Base-by-base conservation (phyloP, 169 alveolate genomes). In the Plasmodium blacklocki region DNA sequence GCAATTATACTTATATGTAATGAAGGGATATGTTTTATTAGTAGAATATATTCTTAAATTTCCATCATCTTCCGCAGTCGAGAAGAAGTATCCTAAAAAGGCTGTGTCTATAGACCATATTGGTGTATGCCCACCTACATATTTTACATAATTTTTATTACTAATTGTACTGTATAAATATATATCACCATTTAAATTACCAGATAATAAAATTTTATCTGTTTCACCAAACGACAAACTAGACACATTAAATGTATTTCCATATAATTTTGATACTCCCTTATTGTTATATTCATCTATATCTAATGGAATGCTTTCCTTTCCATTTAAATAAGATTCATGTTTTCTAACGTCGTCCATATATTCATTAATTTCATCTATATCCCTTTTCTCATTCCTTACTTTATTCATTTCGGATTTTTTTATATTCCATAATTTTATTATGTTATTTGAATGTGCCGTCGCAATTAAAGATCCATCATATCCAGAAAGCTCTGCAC, bases 391-490 rank as follows among this genome's bases (percentile, higher is more conserved):
- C 39, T 83, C 70, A 18, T 80, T 12, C 15, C 23, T 83, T 49
- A 83, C 58, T 83, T 83, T 83, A 49, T 83, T 83, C 29, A 54
- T 49, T 83, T 83, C 74, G 9, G 91, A 52, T 32, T 83, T 59
- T 29, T 83, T 83, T 32, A 83, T 58, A 60, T 83, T 68, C 91
- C 91, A 83, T 50, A 83, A 45, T 47, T 67, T 83, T n/a, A 83
- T 68, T 83, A 83, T 68, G 63, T 83, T 83, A 83, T 83, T 68
- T 49, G 91, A 68, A 68, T 83, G 91, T 2, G 91, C 91, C 9
- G 91, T 62, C 45, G 91, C 91, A 43, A 83, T 64, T 15, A 83
- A 83, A 23, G 91, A 83, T 83, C 91, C 91, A 52, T 83, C 91
- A 54, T 54, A 72, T 43, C 60, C 72, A 8, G 91, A 83, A 67